Conservation (phyloP, 441 rosid species). For the Pelargonium fulgidum region DNA sequence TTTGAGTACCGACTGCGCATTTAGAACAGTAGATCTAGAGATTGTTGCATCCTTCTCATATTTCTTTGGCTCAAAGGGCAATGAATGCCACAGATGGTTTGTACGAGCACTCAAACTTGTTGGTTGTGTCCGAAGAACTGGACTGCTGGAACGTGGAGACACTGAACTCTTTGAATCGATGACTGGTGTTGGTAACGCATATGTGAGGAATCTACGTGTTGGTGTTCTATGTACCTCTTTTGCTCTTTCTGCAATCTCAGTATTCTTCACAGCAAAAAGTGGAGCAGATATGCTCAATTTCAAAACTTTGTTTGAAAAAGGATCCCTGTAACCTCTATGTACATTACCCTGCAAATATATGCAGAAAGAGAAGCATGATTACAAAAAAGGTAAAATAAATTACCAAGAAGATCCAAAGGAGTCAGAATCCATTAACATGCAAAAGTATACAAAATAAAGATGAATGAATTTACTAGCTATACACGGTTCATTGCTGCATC, state of each 20-base stretch:
- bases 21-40: conserved; percentile 29
- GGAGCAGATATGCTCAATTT: conserved; percentile 53
- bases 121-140: conserved; percentile 26
- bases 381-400: not conserved
- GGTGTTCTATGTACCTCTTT: conserved; percentile 37
- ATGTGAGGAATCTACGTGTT: conserved; percentile 49
- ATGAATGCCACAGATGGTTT: conserved; percentile 43
- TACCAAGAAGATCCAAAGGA: conserved; percentile 2
- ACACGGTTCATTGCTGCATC: too few relatives aligned
- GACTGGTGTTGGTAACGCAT: conserved; percentile 58
- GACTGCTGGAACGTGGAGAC: conserved; percentile 27
- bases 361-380: conserved; percentile 15
- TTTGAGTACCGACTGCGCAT: conserved; percentile 37
- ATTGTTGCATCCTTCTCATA: conserved; percentile 35
- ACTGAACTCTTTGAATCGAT: conserved; percentile 41
- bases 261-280: conserved; percentile 35
- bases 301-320: conserved; percentile 43
- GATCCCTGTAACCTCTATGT: conserved; percentile 30
- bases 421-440: too few relatives aligned
- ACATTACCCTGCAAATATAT: conserved; percentile 47
- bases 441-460: too few relatives aligned
- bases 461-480: too few relatives aligned
- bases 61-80: conserved; percentile 39
- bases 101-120: conserved; percentile 24
- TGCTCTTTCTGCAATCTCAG: conserved; percentile 31